phyloP scores from a whole-genome alignment of 805 yeast genomes.

The Cyberlindnera xishuangbannaensis region DNA sequence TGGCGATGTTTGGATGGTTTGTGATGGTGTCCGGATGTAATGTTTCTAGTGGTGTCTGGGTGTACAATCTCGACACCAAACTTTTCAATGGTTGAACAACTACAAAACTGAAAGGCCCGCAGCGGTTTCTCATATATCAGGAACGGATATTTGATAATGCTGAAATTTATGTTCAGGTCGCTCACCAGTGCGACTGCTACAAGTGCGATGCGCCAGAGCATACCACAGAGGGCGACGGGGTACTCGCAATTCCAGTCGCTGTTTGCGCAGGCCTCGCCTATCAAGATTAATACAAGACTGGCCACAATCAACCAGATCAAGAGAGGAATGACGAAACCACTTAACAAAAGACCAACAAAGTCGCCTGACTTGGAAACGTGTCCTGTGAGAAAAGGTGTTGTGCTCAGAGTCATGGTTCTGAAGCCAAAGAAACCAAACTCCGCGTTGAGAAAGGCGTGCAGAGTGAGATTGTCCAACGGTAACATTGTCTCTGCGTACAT shows the following conservation, averaged over 20 bases:
- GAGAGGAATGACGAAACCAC: constrained; percentile 57
- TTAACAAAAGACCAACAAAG: constrained; percentile 40
- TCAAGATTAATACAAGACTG: constrained; percentile 21
- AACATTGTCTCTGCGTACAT: constrained; percentile 86
- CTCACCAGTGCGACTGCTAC: constrained; percentile 16
- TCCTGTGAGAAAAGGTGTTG: constrained; percentile 92
- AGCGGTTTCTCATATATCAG: no score
- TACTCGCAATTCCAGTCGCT: constrained; percentile 10
- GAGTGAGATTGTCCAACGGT: constrained; percentile 90
- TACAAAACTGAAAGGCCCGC: no score
- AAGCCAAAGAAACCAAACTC: constrained; percentile 99
- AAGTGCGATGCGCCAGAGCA: constrained; percentile 10
- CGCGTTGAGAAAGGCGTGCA: constrained; percentile 93
- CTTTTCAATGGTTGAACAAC: no score
- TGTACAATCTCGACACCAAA: no score
- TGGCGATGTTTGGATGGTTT: no score
- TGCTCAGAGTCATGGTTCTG: constrained; percentile 85
- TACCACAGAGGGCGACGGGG: constrained; percentile 5
- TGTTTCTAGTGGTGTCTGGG: no score
- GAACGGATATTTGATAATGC: no score
- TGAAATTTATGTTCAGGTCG: constrained; percentile 23
- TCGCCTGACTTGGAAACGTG: constrained; percentile 80
- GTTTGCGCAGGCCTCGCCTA: constrained; percentile 14
- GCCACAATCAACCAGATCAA: constrained; percentile 78
- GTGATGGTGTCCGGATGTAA: not conserved